Base-by-base conservation (phyloP, 495 filamentous ascomycete genomes). In the Penicillium angulare region DNA sequence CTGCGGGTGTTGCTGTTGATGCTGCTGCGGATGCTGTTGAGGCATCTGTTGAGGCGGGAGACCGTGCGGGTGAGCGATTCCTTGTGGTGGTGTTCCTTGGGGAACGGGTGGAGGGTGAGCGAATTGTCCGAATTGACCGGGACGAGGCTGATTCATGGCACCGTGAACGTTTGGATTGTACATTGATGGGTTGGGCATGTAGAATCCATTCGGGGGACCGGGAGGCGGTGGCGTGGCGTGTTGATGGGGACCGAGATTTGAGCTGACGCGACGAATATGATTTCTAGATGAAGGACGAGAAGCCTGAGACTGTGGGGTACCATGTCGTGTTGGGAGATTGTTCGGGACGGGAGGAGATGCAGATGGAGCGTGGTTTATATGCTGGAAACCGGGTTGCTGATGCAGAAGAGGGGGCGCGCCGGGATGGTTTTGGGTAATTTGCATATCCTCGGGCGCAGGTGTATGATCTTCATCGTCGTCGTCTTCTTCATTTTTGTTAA, bases 261-360 rank as follows among this genome's bases (percentile, higher is more conserved):
- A 88, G 61, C 86, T 90, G 55, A 84, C 79, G 33, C 89, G 80
- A 42, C 85, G 84, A 31, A 86, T 75, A 49, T 88, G 87, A 55
- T 91, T 90, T 46, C 91, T 78, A 8, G 92, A 97, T 1, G 83
- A 81, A 0, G 93, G 93, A 38, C 92, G 79, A 9, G 92, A 95
- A 42, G 79, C 78, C 58, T 87, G 84, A 10, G 87, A 88, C 57
- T 92, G 86, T 13, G 90, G 89, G 4, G 91, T 92, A 47, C 87
- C 86, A 43, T 87, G 85, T 48, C 89, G 80, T 33, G 83, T 89
- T 7, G 80, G 79, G 43, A 87, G 78, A 36, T 87, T 88, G 64
- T 93, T 95, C 21, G 77, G 79, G 54, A 97, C 88, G 1, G 95
- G 95, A 46, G 95, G 93, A 12, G 95, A 96, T 4, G 85, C 85